Percentiles rank a stretch among this genome's conserved stretches.
phyloP scores from a whole-genome alignment of 257 asterid genomes.

The Fraxinus excelsior region DNA sequence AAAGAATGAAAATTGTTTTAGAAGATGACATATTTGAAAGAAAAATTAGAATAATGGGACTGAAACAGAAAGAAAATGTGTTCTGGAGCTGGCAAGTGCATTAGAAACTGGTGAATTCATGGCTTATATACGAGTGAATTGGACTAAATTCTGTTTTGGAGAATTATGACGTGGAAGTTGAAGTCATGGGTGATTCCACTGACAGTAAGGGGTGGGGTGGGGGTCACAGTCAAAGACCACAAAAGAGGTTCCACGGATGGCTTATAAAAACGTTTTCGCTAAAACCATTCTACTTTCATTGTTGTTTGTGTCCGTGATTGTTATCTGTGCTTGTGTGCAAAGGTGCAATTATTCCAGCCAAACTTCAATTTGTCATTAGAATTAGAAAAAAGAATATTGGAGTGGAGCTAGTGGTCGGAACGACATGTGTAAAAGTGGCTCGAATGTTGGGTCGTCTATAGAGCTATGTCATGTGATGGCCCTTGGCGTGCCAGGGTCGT shows the following conservation, averaged over 20 bases:
- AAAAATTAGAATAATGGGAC: constrained; percentile 14
- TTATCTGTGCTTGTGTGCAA: constrained; percentile 15
- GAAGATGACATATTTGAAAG: constrained; percentile 30
- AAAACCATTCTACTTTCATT: constrained; percentile 10
- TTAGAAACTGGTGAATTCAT: neutral
- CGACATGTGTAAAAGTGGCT: too few species aligned
- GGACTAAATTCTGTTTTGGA: neutral
- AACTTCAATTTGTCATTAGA: neutral
- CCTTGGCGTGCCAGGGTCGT: too few species aligned
- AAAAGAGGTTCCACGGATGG: constrained; percentile 24
- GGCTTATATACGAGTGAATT: neutral
- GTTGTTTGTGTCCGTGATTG: constrained; percentile 37
- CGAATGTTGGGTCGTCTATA: too few species aligned
- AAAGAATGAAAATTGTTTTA: constrained; percentile 21
- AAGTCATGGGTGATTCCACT: constrained; percentile 61
- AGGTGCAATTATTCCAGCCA: constrained; percentile 29
- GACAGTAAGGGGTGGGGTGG: neutral
- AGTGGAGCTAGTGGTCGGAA: neutral
- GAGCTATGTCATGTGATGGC: too few species aligned
- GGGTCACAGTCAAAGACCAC: constrained; percentile 49
- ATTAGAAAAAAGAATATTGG: neutral
- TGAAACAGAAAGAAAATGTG: constrained; percentile 3
- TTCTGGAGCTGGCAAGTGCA: constrained; percentile 20
- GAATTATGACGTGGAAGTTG: constrained; percentile 28
- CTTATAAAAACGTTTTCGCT: constrained; percentile 16